Conservation (phyloP, 169 alveolate species). For the Plasmodium gonderi region DNA sequence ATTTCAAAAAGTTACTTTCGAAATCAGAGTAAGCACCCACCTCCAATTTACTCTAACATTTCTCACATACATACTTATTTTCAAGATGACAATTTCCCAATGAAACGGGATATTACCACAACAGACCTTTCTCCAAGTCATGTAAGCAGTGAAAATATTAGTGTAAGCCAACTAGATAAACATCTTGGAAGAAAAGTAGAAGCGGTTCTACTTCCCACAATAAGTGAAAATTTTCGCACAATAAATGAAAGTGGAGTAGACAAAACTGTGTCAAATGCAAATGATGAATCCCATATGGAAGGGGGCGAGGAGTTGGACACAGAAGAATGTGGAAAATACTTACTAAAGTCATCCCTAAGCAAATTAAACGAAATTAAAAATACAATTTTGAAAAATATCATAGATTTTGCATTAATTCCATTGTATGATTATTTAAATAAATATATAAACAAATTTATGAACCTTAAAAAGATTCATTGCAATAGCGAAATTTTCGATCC, state of each 20-base stretch:
- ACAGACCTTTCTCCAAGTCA: too few relatives aligned
- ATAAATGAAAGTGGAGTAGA: too few relatives aligned
- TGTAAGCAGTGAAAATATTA: not conserved
- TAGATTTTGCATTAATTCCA: slow-evolving; percentile 46
- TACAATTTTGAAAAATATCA: slow-evolving; percentile 49
- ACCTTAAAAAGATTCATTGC: not conserved
- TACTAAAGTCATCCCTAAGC: slow-evolving; percentile 24
- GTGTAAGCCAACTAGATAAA: too few relatives aligned
- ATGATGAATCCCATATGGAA: not conserved
- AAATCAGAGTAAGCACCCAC: slow-evolving; percentile 5
- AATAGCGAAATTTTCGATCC: not conserved
- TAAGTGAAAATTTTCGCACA: too few relatives aligned
- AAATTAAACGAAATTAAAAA: slow-evolving; percentile 68
- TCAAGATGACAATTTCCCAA: not conserved
- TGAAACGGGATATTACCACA: not conserved
- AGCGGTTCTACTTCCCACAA: too few relatives aligned
- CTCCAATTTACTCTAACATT: not conserved
- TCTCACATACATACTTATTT: slow-evolving; percentile 31
- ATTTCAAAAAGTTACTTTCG: slow-evolving; percentile 3
- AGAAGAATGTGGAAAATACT: slow-evolving; percentile 32
- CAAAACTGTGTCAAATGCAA: not conserved
- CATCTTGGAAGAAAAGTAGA: too few relatives aligned
- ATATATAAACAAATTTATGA: slow-evolving; percentile 1
- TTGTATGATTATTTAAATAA: slow-evolving; percentile 22
- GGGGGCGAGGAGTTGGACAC: slow-evolving; percentile 4